A percentile compares a stretch with the other conserved stretches of the same genome.
phyloP scores from a whole-genome alignment of 2,329 filamentous ascomycete genomes.

The Penicillium corylophilum region DNA sequence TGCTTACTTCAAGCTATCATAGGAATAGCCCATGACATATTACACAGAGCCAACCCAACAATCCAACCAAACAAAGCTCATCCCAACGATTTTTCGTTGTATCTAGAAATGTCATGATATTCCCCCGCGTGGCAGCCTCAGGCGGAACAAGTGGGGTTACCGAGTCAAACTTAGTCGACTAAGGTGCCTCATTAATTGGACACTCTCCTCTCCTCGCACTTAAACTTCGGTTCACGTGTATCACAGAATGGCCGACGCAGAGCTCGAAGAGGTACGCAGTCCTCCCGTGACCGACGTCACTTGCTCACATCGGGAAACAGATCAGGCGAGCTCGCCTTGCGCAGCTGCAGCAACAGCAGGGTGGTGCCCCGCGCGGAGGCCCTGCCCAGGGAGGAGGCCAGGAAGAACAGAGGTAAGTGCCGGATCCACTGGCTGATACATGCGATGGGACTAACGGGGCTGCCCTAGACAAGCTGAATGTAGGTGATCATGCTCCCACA shows the following conservation, averaged over 20 bases:
- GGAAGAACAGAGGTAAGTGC: conserved; percentile 63
- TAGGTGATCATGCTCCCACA: conserved; percentile 16
- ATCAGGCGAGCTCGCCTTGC: conserved; percentile 90
- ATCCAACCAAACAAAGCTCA: background rate
- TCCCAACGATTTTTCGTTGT: background rate
- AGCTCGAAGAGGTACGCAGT: conserved; percentile 59
- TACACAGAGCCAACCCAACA: background rate
- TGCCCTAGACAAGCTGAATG: conserved; percentile 33
- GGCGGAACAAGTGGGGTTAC: conserved; percentile 23
- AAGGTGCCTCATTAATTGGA: background rate
- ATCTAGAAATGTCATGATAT: background rate
- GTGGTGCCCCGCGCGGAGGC: conserved; percentile 51
- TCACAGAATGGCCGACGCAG: conserved; percentile 61
- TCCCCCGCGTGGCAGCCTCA: conserved; percentile 21
- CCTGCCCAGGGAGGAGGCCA: conserved; percentile 51
- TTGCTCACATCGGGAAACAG: conserved; percentile 45
- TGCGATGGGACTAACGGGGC: background rate
- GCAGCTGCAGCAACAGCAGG: conserved; percentile 85
- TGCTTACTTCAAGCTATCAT: too few relatives aligned
- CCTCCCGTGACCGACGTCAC: background rate
- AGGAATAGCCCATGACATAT: too few relatives aligned
- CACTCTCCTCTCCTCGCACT: conserved; percentile 3
- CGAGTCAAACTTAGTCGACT: conserved; percentile 15
- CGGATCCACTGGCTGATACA: too few relatives aligned
- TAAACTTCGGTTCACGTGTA: background rate